These are phyloP conservation scores for Akanthomyces dipterigenus DNA, from an alignment of 2,329 filamentous ascomycete species.

Conservation along the genomic window DNA sequence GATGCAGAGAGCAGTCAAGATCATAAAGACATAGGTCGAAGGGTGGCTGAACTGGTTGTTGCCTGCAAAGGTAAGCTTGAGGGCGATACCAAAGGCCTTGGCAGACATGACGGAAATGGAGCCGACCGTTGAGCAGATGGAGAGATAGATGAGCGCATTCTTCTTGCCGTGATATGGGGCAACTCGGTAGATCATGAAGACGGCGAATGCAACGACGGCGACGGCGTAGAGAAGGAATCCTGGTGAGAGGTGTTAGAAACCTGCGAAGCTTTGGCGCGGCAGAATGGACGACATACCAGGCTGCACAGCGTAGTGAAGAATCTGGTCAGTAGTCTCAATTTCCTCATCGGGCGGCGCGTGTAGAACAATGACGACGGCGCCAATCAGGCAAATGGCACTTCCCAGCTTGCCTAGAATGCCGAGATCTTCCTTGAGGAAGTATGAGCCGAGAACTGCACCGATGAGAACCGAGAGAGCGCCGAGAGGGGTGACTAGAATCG, in stretches of 20 bases:
- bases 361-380: slow-evolving; percentile 93
- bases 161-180: slow-evolving; percentile 86
- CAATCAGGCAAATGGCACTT: slow-evolving; percentile 92
- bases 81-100: slow-evolving; percentile 95
- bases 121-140: slow-evolving; percentile 94
- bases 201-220: slow-evolving; percentile 73
- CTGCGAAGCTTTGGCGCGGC: slow-evolving; percentile 1
- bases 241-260: slow-evolving; percentile 28
- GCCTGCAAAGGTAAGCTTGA: slow-evolving; percentile 88
- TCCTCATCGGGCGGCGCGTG: slow-evolving; percentile 93
- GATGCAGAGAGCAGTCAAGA: slow-evolving; percentile 88
- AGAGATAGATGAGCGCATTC: slow-evolving; percentile 93
- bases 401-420: slow-evolving; percentile 90
- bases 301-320: slow-evolving; percentile 82
- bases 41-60: slow-evolving; percentile 94
- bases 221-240: slow-evolving; percentile 86
- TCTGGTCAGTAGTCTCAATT: slow-evolving; percentile 85
- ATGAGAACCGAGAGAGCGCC: slow-evolving; percentile 93
- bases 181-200: slow-evolving; percentile 93
- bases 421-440: slow-evolving; percentile 85
- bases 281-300: slow-evolving; percentile 56
- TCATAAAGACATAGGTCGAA: slow-evolving; percentile 95
- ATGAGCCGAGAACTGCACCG: slow-evolving; percentile 87
- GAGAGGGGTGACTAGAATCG: slow-evolving; percentile 94
- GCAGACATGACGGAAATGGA: slow-evolving; percentile 98